phyloP scores from a whole-genome alignment of 495 filamentous ascomycete species.

The Stereocaulon alpinum region DNA sequence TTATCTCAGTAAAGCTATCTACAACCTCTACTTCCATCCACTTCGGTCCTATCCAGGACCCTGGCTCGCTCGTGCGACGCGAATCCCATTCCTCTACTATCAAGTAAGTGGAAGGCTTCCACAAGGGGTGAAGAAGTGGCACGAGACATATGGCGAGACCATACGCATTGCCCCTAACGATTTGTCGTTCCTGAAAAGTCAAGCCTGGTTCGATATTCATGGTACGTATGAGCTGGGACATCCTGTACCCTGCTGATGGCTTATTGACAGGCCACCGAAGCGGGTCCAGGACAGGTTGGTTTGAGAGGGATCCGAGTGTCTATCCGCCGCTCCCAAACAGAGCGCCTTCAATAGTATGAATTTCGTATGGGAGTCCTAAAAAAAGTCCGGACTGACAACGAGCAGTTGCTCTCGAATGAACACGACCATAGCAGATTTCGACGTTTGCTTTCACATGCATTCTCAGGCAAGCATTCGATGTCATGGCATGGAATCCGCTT shows the following conservation, averaged over 20 bases:
- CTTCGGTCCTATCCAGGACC: constrained; percentile 32
- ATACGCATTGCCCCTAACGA: constrained; percentile 46
- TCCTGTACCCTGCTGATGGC: not conserved
- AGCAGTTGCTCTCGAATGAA: not conserved
- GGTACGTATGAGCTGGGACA: constrained; percentile 15
- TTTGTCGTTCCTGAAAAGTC: constrained; percentile 37
- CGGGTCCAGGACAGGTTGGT: constrained; percentile 25
- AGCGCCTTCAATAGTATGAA: too few species aligned
- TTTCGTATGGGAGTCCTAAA: too few species aligned
- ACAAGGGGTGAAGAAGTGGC: constrained; percentile 31
- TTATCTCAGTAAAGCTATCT: not conserved
- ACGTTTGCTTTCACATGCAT: constrained; percentile 38
- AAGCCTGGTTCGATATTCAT: constrained; percentile 52
- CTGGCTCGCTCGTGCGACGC: not conserved
- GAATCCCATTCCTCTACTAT: constrained; percentile 11
- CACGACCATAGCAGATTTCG: constrained; percentile 14
- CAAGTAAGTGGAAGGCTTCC: constrained; percentile 5
- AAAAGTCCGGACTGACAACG: too few species aligned
- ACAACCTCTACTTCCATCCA: constrained; percentile 25
- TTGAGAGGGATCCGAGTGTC: too few species aligned
- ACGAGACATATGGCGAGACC: constrained; percentile 43
- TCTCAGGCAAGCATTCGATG: too few species aligned
- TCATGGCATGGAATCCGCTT: constrained; percentile 17
- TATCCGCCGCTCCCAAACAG: too few species aligned
- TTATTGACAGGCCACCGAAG: constrained; percentile 19